Percentiles rank a stretch among this genome's conserved stretches.
phyloP scores from a whole-genome alignment of 495 filamentous ascomycete species.

The Glarea lozoyensis region DNA sequence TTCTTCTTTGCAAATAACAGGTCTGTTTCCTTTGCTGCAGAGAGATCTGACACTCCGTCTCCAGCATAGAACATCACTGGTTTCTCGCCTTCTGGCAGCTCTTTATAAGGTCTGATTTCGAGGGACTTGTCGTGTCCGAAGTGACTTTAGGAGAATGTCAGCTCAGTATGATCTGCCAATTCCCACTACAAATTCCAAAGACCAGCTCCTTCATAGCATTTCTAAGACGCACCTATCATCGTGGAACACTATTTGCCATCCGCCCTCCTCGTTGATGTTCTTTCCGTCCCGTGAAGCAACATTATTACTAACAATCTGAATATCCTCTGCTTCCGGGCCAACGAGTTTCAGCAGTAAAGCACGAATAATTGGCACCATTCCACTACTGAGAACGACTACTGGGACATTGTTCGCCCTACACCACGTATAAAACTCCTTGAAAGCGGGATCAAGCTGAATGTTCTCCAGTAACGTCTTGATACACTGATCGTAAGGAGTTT shows the following conservation, averaged over 20 bases:
- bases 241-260: conserved; percentile 82
- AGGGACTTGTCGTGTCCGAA: conserved; percentile 93
- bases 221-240: conserved; percentile 59
- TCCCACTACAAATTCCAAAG: conserved; percentile 2
- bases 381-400: conserved; percentile 80
- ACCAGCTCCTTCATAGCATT: background rate
- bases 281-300: conserved; percentile 59
- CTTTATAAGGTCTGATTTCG: conserved; percentile 77
- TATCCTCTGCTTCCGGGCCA: conserved; percentile 59
- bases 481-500: conserved; percentile 70
- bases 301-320: conserved; percentile 81
- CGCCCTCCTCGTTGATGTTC: conserved; percentile 65
- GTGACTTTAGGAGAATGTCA: conserved; percentile 38
- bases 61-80: conserved; percentile 83
- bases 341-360: conserved; percentile 71
- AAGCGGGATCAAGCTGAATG: conserved; percentile 79
- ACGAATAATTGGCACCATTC: conserved; percentile 87
- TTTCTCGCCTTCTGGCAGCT: conserved; percentile 53
- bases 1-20: conserved; percentile 86
- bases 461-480: conserved; percentile 65
- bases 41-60: conserved; percentile 83
- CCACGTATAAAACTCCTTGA: conserved; percentile 81
- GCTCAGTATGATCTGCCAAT: background rate
- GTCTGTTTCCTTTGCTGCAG: conserved; percentile 80
- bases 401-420: conserved; percentile 71